Conservation (phyloP, 1,284 basidiomycete species). For the Phellinidium pouzarii region DNA sequence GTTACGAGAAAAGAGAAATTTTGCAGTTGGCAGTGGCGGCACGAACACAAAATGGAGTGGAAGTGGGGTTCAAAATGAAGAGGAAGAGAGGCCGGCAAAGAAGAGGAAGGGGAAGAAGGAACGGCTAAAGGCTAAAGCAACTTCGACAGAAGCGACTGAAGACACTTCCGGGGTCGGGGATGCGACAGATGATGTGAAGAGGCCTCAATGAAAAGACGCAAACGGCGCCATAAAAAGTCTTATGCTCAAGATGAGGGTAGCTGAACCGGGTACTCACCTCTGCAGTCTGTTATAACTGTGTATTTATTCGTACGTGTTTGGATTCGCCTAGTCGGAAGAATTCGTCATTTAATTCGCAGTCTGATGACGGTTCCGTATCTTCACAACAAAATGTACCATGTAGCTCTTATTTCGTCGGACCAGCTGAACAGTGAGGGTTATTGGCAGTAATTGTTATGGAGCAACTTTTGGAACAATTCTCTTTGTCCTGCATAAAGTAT, state of each 20-base stretch:
- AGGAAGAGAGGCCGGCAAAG: constrained; percentile 33
- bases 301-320: too few species aligned
- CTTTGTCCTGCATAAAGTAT: too few species aligned
- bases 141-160: not conserved
- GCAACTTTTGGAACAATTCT: too few species aligned
- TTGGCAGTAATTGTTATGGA: too few species aligned
- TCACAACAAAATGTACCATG: too few species aligned
- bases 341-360: too few species aligned
- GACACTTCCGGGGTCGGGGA: not conserved
- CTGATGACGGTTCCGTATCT: too few species aligned
- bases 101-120: constrained; percentile 76
- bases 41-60: constrained; percentile 18
- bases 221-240: constrained; percentile 14
- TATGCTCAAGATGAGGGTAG: not conserved
- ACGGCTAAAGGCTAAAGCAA: constrained; percentile 45
- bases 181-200: not conserved
- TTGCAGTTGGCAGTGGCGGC: constrained; percentile 20
- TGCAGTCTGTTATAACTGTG: not conserved
- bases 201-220: constrained; percentile 14
- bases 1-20: constrained; percentile 30
- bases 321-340: too few species aligned
- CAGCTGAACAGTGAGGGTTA: too few species aligned
- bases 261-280: not conserved
- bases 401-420: too few species aligned
- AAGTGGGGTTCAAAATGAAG: constrained; percentile 15